These are phyloP conservation scores for Yarrowia alimentaria DNA, from an alignment of 805 yeast species.

Conservation along the genomic window DNA sequence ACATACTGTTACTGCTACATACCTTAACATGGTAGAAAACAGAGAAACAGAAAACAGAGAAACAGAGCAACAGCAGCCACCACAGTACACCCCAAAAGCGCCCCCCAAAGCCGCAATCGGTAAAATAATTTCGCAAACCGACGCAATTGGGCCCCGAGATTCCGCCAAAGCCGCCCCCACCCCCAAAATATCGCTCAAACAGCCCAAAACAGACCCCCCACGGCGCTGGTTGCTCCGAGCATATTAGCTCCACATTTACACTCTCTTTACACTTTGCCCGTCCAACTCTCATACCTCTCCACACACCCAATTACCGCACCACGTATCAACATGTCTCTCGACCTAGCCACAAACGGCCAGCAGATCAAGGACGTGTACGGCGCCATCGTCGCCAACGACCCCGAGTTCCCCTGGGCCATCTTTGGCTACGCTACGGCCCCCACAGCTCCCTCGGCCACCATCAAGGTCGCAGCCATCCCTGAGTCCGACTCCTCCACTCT, in stretches of 20 bases:
- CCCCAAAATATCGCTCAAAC: no score
- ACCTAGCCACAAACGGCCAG: conserved; percentile 65
- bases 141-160: no score
- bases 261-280: conserved; percentile 4
- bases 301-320: conserved; percentile 21
- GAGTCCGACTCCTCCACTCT: conserved; percentile 61
- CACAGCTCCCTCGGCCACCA: conserved; percentile 41
- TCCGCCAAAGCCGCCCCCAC: no score
- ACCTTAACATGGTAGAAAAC: no score
- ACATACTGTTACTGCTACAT: no score
- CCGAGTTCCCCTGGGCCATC: conserved; percentile 68
- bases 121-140: no score
- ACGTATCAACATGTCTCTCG: conserved; percentile 36
- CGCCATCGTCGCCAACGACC: conserved; percentile 74
- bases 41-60: no score
- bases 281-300: neutral
- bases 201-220: neutral
- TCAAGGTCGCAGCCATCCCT: conserved; percentile 42
- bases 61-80: no score
- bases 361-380: conserved; percentile 74
- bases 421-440: conserved; percentile 66
- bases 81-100: no score
- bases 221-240: conserved; percentile 11
- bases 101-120: no score
- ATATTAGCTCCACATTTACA: conserved; percentile 15